Percentiles rank a stretch among this genome's conserved stretches.
Conservation (phyloP, 1,284 basidiomycete genomes). For the Tremellales sp. region DNA sequence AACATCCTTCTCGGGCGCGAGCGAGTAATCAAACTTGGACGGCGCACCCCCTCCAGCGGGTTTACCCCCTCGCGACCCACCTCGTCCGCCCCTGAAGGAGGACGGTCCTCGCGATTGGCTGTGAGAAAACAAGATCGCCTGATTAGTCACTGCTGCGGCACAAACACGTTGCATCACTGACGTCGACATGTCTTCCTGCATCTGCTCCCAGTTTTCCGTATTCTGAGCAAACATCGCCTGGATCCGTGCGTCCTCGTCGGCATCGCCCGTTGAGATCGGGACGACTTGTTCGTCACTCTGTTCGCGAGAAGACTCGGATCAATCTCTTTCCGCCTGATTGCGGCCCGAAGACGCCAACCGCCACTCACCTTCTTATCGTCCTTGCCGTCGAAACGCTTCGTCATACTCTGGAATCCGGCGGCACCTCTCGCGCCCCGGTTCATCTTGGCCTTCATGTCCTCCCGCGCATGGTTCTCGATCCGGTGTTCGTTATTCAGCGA, state of each 20-base stretch:
- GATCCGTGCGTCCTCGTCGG: conserved; percentile 47
- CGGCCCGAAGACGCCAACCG: neutral
- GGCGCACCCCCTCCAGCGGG: conserved; percentile 42
- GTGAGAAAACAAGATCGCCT: neutral
- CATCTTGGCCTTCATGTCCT: conserved; percentile 42
- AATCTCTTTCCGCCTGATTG: neutral
- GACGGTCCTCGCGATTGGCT: conserved; percentile 12
- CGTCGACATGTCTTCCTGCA: conserved; percentile 46
- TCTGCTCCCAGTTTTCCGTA: conserved; percentile 46
- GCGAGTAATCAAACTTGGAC: conserved; percentile 45
- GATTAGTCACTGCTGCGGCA: neutral
- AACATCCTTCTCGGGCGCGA: conserved; percentile 52
- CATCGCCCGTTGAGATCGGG: conserved; percentile 41
- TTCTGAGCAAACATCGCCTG: conserved; percentile 45
- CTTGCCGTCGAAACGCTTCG: conserved; percentile 83
- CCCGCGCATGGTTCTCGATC: conserved; percentile 44
- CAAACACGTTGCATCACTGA: conserved; percentile 21
- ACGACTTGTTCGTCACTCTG: conserved; percentile 18
- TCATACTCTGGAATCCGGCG: conserved; percentile 56
- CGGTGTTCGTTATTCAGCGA: conserved; percentile 42
- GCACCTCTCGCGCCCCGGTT: conserved; percentile 25
- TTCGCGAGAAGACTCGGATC: neutral
- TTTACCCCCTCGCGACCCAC: conserved; percentile 64
- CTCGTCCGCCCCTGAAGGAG: conserved; percentile 50
- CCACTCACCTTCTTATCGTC: conserved; percentile 52